A percentile compares a stretch with the other conserved stretches of the same genome.
phyloP scores from a whole-genome alignment of 495 filamentous ascomycete genomes.

The Letharia lupina region DNA sequence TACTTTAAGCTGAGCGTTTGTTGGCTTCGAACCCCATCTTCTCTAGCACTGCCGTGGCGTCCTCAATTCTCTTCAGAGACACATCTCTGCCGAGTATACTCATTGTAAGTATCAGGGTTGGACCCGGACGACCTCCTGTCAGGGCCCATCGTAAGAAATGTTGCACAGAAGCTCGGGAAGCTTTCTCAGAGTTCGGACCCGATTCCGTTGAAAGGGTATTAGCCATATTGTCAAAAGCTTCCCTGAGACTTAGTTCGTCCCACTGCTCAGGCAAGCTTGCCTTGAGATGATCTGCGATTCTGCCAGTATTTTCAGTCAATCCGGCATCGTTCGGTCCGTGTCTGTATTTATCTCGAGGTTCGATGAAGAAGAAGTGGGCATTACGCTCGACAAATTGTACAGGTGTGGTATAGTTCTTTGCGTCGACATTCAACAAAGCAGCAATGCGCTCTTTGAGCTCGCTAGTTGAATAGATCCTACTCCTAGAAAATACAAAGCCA shows the following conservation, averaged over 20 bases:
- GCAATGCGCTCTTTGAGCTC: conserved; percentile 35
- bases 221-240: conserved; percentile 14
- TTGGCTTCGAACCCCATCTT: background rate
- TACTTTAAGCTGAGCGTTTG: background rate
- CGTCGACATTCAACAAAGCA: conserved; percentile 49
- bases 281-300: conserved; percentile 21
- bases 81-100: conserved; percentile 54
- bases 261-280: conserved; percentile 22
- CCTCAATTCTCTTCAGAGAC: conserved; percentile 45
- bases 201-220: background rate
- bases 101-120: conserved; percentile 51
- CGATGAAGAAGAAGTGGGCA: conserved; percentile 53
- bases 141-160: conserved; percentile 62
- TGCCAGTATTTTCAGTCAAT: conserved; percentile 22
- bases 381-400: conserved; percentile 51
- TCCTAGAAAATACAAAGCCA: background rate
- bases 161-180: conserved; percentile 41
- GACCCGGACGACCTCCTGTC: conserved; percentile 48
- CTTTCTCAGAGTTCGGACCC: background rate
- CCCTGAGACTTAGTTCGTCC: conserved; percentile 10
- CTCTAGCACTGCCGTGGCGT: conserved; percentile 29
- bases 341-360: conserved; percentile 22
- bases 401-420: conserved; percentile 52
- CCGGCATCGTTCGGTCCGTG: background rate
- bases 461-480: conserved; percentile 29